Conservation (phyloP, 1,139 yeast genomes). For the Yamadazyma sp. region DNA sequence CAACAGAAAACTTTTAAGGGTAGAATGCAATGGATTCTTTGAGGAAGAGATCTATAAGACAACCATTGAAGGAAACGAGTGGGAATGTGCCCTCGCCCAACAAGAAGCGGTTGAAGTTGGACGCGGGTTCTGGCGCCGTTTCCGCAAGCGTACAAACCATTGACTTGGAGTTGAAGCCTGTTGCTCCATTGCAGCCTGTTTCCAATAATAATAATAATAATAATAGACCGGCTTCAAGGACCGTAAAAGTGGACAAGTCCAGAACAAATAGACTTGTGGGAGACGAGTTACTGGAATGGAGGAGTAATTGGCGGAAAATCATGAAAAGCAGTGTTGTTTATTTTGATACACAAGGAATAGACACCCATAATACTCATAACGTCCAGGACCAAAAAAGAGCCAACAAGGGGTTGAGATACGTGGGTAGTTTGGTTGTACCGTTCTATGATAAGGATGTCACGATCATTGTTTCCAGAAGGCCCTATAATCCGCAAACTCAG, state of each 20-base stretch:
- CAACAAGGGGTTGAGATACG: constrained; percentile 49
- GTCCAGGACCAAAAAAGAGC: constrained; percentile 55
- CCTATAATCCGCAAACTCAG: constrained; percentile 19
- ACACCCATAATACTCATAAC: constrained; percentile 40
- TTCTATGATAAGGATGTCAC: constrained; percentile 81
- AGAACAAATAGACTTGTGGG: constrained; percentile 35
- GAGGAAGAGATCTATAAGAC: constrained; percentile 19
- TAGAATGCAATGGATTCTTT: constrained; percentile 12
- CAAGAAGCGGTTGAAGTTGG: constrained; percentile 26
- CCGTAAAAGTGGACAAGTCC: constrained; percentile 11
- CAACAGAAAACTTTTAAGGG: neutral
- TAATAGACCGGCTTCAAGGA: constrained; percentile 1
- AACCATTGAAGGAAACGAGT: constrained; percentile 45
- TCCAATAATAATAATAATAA: no score
- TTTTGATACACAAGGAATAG: constrained; percentile 70
- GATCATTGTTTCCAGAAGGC: constrained; percentile 71
- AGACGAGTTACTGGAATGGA: constrained; percentile 71
- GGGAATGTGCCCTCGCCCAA: constrained; percentile 44
- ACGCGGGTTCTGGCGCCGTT: neutral
- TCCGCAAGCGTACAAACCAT: neutral
- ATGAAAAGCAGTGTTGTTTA: constrained; percentile 75
- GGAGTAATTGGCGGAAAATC: constrained; percentile 74
- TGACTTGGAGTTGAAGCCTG: neutral
- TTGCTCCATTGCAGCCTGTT: neutral
- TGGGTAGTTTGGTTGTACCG: constrained; percentile 68